Conservation (phyloP, 2,329 filamentous ascomycete genomes). For the Paramyrothecium sp. region DNA sequence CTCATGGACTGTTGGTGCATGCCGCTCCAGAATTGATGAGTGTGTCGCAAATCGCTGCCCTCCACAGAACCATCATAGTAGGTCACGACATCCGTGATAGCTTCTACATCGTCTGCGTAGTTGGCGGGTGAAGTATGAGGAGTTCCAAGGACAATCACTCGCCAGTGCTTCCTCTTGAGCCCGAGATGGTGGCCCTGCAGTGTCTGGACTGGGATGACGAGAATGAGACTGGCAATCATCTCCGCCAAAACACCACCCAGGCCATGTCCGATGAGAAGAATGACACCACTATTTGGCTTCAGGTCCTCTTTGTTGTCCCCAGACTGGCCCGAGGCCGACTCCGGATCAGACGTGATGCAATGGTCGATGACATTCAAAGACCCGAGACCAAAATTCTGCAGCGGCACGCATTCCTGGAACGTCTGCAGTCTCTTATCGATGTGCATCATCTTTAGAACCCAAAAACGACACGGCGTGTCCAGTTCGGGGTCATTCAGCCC, state of each 20-base stretch:
- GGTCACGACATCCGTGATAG: neutral
- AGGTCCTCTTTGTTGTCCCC: neutral
- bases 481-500: neutral
- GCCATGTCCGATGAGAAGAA: constrained; percentile 1
- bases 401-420: neutral
- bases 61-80: neutral
- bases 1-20: neutral
- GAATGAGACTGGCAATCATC: neutral
- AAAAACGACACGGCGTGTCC: neutral
- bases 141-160: neutral
- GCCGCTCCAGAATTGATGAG: neutral
- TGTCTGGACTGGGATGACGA: neutral
- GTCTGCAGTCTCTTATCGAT: neutral
- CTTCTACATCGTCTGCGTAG: neutral
- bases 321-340: neutral
- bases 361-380: neutral
- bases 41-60: neutral
- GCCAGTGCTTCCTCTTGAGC: neutral
- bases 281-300: neutral
- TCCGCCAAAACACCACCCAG: neutral
- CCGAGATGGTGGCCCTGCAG: neutral
- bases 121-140: neutral
- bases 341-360: neutral
- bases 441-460: neutral
- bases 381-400: neutral